Percentiles rank a stretch among this genome's conserved stretches.
Evolutionary conservation across 108 stramenopile species (phyloP).

Genomic region (Skeletonema marinoi): DNA sequence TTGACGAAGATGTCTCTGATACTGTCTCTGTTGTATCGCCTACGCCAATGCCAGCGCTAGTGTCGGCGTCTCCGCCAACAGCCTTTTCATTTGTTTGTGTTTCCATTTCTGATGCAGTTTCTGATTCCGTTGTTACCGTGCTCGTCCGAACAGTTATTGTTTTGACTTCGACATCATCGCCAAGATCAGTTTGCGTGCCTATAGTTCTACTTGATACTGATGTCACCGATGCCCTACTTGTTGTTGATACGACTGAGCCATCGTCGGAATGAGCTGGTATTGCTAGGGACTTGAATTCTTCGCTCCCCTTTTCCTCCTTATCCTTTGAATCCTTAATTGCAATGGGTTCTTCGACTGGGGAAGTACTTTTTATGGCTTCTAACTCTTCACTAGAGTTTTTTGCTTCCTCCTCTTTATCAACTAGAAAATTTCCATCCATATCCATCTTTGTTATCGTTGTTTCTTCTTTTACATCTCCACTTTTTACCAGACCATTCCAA

Average conservation of each 20-base stretch:
- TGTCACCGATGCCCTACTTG: neutral
- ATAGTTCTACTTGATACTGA: constrained; percentile 25
- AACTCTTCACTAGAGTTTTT: neutral
- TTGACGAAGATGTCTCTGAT: neutral
- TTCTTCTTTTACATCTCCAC: constrained; percentile 38
- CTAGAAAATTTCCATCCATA: neutral
- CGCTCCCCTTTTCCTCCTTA: neutral
- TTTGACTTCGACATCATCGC: neutral
- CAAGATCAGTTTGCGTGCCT: constrained; percentile 10
- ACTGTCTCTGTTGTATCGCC: neutral
- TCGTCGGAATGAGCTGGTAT: constrained; percentile 7
- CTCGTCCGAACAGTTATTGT: constrained; percentile 9
- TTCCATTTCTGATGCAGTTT: neutral
- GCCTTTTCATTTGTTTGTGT: neutral
- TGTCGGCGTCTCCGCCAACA: neutral
- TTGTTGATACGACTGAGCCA: constrained; percentile 3
- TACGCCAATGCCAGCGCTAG: neutral
- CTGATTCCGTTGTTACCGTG: neutral
- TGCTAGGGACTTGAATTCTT: neutral
- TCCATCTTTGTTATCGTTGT: neutral
- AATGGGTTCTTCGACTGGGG: neutral
- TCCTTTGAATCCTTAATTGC: neutral
- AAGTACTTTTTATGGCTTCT: neutral
- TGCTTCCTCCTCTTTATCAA: neutral
- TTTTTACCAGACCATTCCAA: constrained; percentile 39